phyloP scores from a whole-genome alignment of 2,329 filamentous ascomycete species.

The Aspergillus fumigatus region DNA sequence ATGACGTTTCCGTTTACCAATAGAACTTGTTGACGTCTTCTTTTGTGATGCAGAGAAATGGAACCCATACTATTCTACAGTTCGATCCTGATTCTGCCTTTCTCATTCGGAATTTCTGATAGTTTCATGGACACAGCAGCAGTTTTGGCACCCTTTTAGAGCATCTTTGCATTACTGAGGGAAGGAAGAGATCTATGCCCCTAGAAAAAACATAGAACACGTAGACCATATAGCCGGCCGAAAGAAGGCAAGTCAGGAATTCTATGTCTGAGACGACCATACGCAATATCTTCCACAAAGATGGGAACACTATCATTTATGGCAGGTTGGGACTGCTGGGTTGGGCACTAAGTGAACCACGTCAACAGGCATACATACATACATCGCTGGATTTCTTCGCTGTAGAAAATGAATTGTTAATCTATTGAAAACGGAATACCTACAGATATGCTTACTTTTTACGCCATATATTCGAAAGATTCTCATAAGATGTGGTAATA shows the following conservation, averaged over 20 bases:
- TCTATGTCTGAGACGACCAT: neutral
- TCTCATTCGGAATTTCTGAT: neutral
- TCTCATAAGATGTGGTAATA: neutral
- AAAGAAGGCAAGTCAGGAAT: neutral
- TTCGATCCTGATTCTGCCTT: neutral
- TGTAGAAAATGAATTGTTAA: no score
- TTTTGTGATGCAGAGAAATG: neutral
- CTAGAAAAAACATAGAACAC: neutral
- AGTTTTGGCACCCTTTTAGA: neutral
- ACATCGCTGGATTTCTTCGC: neutral
- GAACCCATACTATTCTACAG: neutral
- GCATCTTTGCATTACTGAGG: neutral
- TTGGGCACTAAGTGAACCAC: neutral
- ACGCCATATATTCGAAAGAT: no score
- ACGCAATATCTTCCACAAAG: neutral
- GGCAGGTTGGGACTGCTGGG: neutral
- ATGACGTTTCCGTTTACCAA: neutral
- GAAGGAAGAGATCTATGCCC: neutral
- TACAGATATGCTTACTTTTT: no score
- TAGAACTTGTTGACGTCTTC: neutral
- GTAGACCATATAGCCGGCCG: neutral
- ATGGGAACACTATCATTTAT: neutral
- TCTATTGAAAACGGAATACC: no score
- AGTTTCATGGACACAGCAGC: neutral
- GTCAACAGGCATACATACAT: neutral